These are phyloP conservation scores for Nothophaeocryptopus gaeumannii DNA, from an alignment of 2,329 filamentous ascomycete species.

Conservation along the genomic window DNA sequence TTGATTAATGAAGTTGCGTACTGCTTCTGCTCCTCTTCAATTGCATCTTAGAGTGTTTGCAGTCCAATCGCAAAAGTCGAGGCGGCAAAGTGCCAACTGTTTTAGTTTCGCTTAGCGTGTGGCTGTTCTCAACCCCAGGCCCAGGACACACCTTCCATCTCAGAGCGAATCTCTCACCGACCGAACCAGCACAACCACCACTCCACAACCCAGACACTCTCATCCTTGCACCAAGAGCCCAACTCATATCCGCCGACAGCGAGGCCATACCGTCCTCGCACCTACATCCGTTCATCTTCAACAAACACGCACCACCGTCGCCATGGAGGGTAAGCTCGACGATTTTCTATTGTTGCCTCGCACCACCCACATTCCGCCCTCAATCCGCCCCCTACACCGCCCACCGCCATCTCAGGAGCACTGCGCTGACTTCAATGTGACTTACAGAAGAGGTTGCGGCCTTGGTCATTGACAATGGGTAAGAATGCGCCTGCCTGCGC, in stretches of 20 bases:
- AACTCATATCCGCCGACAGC: neutral
- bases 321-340: conserved; percentile 34
- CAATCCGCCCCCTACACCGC: conserved; percentile 13
- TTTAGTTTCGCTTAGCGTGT: neutral
- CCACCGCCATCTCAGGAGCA: conserved; percentile 8
- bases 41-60: too few relatives aligned
- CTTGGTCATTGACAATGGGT: conserved; percentile 99
- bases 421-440: conserved; percentile 25
- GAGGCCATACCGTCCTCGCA: conserved; percentile 7
- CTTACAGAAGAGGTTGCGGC: conserved; percentile 96
- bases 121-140: too few relatives aligned
- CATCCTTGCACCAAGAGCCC: conserved; percentile 8
- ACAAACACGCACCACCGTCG: conserved; percentile 23
- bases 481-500: conserved; percentile 52
- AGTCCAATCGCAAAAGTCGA: too few relatives aligned
- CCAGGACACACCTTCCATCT: neutral
- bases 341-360: conserved; percentile 20
- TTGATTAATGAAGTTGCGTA: neutral
- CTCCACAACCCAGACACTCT: conserved; percentile 3
- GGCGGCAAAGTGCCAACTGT: too few relatives aligned
- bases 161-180: neutral
- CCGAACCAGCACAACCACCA: conserved; percentile 1
- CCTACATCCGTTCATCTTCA: conserved; percentile 9
- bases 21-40: too few relatives aligned
- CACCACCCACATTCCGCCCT: neutral